Evolutionary conservation across 441 rosid species (phyloP).

Genomic region (Biscutella laevigata): DNA sequence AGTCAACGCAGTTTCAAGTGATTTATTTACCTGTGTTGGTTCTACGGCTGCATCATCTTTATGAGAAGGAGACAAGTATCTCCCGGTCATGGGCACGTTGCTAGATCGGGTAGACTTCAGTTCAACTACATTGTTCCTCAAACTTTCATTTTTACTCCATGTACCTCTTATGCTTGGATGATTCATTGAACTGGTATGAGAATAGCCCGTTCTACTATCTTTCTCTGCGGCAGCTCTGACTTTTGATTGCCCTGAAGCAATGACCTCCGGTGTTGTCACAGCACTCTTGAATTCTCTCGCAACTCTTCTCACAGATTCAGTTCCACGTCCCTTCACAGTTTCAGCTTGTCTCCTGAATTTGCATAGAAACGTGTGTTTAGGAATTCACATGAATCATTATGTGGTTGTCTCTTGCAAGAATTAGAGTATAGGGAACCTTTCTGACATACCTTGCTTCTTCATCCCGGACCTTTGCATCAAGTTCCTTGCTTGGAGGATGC

Average conservation of each 20-base stretch:
- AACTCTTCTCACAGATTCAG: slow-evolving; percentile 50
- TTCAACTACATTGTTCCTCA: slow-evolving; percentile 24
- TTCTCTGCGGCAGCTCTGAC: slow-evolving; percentile 20
- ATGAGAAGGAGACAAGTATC: slow-evolving; percentile 28
- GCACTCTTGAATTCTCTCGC: slow-evolving; percentile 37
- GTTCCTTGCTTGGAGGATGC: slow-evolving; percentile 71
- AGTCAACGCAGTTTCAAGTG: neutral
- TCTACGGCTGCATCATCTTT: slow-evolving; percentile 30
- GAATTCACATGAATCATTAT: neutral
- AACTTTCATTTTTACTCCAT: slow-evolving; percentile 31
- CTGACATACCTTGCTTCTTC: slow-evolving; percentile 54
- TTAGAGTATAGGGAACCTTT: neutral
- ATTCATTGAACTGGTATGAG: slow-evolving; percentile 49
- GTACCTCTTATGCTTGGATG: slow-evolving; percentile 40
- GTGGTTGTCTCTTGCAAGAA: neutral
- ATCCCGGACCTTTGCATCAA: slow-evolving; percentile 50
- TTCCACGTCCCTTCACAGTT: slow-evolving; percentile 43
- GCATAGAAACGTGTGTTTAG: neutral
- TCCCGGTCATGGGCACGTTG: slow-evolving; percentile 25
- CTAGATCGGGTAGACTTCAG: slow-evolving; percentile 30
- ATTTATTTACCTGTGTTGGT: slow-evolving; percentile 35
- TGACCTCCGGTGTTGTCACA: slow-evolving; percentile 51
- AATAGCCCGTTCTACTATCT: slow-evolving; percentile 22
- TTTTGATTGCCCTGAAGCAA: slow-evolving; percentile 40
- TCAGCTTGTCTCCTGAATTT: slow-evolving; percentile 50